phyloP scores from a whole-genome alignment of 805 yeast species.

The Komagataella ulmi region DNA sequence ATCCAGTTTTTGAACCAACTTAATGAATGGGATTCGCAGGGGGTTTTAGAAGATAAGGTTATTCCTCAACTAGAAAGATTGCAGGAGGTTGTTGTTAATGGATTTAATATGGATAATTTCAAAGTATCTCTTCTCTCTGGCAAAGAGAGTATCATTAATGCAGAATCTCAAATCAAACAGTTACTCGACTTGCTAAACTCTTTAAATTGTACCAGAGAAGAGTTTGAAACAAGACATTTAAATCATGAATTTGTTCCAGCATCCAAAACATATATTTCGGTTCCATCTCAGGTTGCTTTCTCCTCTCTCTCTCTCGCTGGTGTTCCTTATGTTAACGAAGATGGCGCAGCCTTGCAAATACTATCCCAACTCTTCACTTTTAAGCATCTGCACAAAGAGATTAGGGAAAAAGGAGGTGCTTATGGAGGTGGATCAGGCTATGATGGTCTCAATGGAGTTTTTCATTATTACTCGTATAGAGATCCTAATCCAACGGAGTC shows the following conservation, averaged over 20 bases:
- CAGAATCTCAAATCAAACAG: conserved; percentile 20
- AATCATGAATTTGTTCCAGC: not conserved
- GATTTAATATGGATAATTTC: conserved; percentile 18
- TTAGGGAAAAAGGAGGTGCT: conserved; percentile 94
- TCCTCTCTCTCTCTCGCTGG: conserved; percentile 58
- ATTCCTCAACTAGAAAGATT: conserved; percentile 52
- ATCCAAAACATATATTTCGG: conserved; percentile 35
- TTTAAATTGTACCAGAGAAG: not conserved
- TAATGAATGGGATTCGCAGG: conserved; percentile 37
- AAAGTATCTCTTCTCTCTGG: conserved; percentile 50
- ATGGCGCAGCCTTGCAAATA: conserved; percentile 79
- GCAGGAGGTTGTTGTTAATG: conserved; percentile 27
- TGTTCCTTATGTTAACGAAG: conserved; percentile 49
- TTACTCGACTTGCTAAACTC: conserved; percentile 14
- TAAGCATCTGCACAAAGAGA: conserved; percentile 74
- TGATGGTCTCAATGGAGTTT: conserved; percentile 67
- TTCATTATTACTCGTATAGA: conserved; percentile 80
- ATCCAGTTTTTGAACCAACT: conserved; percentile 55
- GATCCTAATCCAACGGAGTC: conserved; percentile 83
- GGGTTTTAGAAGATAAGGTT: conserved; percentile 35
- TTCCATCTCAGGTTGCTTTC: conserved; percentile 86
- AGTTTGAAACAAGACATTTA: not conserved
- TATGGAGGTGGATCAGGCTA: conserved; percentile 92
- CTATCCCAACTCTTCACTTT: conserved; percentile 71
- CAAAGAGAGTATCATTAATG: conserved; percentile 20